Percentiles rank a stretch among this genome's conserved stretches.
phyloP scores from a whole-genome alignment of 1,284 basidiomycete genomes.

The Puccinia brachypodii region DNA sequence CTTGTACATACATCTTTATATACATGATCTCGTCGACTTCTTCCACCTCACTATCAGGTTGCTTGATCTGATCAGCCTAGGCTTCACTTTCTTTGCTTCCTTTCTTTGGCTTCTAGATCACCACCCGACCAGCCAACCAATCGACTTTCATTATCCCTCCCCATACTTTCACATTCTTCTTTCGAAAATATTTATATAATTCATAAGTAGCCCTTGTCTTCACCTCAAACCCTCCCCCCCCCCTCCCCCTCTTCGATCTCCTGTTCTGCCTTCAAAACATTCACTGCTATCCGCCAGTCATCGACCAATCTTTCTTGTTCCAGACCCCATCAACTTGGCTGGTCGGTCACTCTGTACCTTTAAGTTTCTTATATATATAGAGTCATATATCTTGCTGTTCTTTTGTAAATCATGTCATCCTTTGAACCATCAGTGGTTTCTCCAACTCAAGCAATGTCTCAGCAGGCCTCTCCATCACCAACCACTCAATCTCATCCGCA shows the following conservation, averaged over 20 bases:
- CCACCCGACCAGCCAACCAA: neutral
- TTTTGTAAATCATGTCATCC: slow-evolving; percentile 21
- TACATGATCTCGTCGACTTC: slow-evolving; percentile 18
- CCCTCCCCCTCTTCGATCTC: neutral
- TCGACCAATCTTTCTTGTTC: neutral
- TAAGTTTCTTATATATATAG: neutral
- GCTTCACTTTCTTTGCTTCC: neutral
- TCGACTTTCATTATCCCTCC: neutral
- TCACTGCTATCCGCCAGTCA: neutral
- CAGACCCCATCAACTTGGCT: neutral
- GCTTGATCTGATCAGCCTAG: slow-evolving; percentile 24
- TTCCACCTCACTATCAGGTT: slow-evolving; percentile 14
- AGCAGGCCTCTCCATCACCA: neutral
- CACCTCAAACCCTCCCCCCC: too few relatives aligned
- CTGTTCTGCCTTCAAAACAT: neutral
- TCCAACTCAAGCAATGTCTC: slow-evolving; percentile 8
- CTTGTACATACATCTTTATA: slow-evolving; percentile 16
- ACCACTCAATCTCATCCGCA: slow-evolving; percentile 1
- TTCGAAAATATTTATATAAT: too few relatives aligned
- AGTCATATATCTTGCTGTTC: neutral
- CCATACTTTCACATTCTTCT: neutral
- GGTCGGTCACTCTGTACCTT: slow-evolving; percentile 1
- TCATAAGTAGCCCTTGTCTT: too few relatives aligned
- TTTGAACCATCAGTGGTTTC: slow-evolving; percentile 15
- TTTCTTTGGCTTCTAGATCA: neutral